Conservation (phyloP, 805 yeast genomes). For the Pichia ethanolica region DNA sequence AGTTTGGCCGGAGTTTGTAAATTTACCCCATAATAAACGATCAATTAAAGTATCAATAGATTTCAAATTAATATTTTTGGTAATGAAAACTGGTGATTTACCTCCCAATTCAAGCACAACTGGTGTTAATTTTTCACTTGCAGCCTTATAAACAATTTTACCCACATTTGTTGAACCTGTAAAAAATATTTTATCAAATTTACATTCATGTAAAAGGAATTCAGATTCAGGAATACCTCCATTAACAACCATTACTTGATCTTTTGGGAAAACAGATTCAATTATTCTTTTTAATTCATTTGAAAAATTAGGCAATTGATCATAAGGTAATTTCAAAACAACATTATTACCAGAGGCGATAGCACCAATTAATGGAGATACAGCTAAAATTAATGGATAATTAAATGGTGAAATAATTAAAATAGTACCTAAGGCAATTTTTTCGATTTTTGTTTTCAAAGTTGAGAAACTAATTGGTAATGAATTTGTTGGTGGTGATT, state of each 20-base stretch:
- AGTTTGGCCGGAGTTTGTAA: slow-evolving; percentile 80
- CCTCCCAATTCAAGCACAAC: slow-evolving; percentile 83
- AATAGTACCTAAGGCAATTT: slow-evolving; percentile 54
- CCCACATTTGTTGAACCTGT: slow-evolving; percentile 83
- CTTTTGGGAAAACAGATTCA: slow-evolving; percentile 43
- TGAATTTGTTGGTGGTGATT: slow-evolving; percentile 37
- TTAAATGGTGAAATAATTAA: slow-evolving; percentile 75
- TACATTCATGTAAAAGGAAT: slow-evolving; percentile 44
- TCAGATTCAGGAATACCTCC: slow-evolving; percentile 66
- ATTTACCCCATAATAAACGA: slow-evolving; percentile 73
- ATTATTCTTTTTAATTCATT: slow-evolving; percentile 49
- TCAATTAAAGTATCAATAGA: slow-evolving; percentile 37
- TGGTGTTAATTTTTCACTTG: slow-evolving; percentile 83
- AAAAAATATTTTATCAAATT: slow-evolving; percentile 75
- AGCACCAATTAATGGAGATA: slow-evolving; percentile 70
- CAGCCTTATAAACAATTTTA: slow-evolving; percentile 64
- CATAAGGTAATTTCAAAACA: slow-evolving; percentile 63
- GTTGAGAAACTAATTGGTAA: slow-evolving; percentile 30
- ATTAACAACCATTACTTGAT: slow-evolving; percentile 54
- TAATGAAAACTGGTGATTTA: slow-evolving; percentile 73
- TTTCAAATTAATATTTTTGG: slow-evolving; percentile 27
- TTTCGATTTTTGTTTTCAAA: slow-evolving; percentile 25
- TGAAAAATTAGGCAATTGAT: slow-evolving; percentile 58
- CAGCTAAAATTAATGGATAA: slow-evolving; percentile 60
- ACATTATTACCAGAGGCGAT: slow-evolving; percentile 82